A percentile compares a stretch with the other conserved stretches of the same genome.
phyloP scores from a whole-genome alignment of 2,329 filamentous ascomycete genomes.

The Nigrospora osmanthi region DNA sequence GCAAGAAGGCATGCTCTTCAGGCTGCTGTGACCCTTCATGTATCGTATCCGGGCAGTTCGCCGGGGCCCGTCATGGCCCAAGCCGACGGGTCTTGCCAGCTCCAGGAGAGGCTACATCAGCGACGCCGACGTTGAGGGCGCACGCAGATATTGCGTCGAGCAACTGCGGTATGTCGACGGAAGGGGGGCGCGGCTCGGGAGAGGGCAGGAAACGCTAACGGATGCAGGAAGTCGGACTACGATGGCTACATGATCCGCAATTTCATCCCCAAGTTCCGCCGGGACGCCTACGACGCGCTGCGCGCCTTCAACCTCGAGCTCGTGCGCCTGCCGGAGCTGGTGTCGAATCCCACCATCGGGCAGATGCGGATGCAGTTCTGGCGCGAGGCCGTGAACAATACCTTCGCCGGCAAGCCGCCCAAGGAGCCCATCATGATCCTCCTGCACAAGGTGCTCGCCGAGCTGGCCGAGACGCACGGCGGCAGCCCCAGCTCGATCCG shows the following conservation, averaged over 20 bases:
- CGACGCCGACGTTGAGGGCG: conserved; percentile 42
- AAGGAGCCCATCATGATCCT: conserved; percentile 88
- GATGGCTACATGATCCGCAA: conserved; percentile 80
- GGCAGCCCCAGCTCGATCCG: conserved; percentile 46
- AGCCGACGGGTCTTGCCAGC: conserved; percentile 4
- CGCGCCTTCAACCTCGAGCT: conserved; percentile 91
- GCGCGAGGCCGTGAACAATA: conserved; percentile 74
- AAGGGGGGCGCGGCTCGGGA: not conserved
- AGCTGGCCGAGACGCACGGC: conserved; percentile 38
- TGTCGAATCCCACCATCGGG: conserved; percentile 80
- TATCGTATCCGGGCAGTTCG: not conserved
- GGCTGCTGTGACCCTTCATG: too few relatives aligned
- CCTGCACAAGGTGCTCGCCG: conserved; percentile 63
- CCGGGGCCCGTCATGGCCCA: conserved; percentile 13
- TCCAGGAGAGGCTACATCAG: conserved; percentile 34
- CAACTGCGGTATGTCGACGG: conserved; percentile 36
- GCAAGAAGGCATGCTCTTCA: too few relatives aligned
- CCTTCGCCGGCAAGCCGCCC: conserved; percentile 70
- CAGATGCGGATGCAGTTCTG: conserved; percentile 92
- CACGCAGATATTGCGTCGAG: conserved; percentile 44
- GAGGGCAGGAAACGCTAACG: conserved; percentile 8
- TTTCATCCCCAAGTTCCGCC: conserved; percentile 68
- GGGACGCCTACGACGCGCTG: conserved; percentile 82
- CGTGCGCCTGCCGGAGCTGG: conserved; percentile 80
- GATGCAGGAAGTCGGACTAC: conserved; percentile 71